phyloP scores from a whole-genome alignment of 208 protist genomes.

The Leishmania guyanensis region DNA sequence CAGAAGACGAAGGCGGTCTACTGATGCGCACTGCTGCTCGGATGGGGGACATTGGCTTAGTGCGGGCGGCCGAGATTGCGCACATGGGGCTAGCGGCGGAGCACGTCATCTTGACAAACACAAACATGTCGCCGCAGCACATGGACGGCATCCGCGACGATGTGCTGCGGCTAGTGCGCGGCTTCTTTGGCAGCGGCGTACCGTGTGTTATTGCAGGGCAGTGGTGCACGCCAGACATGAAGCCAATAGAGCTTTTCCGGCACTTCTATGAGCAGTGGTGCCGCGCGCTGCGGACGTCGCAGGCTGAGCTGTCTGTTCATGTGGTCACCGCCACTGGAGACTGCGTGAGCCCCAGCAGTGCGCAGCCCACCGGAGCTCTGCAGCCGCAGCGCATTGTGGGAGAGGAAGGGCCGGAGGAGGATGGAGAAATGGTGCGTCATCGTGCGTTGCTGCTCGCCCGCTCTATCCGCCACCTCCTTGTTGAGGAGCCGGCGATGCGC shows the following conservation, averaged over 20 bases:
- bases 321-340: neutral
- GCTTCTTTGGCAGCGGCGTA: slow-evolving; percentile 72
- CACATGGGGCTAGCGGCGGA: slow-evolving; percentile 87
- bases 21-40: slow-evolving; percentile 24
- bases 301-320: slow-evolving; percentile 6
- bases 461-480: slow-evolving; percentile 66
- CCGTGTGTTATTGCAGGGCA: slow-evolving; percentile 80
- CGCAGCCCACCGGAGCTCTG: neutral
- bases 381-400: neutral
- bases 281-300: slow-evolving; percentile 13
- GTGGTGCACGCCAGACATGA: slow-evolving; percentile 93
- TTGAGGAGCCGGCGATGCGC: slow-evolving; percentile 61
- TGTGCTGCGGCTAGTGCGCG: slow-evolving; percentile 65
- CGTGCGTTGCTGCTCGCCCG: slow-evolving; percentile 65
- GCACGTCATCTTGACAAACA: slow-evolving; percentile 79
- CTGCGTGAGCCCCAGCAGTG: slow-evolving; percentile 2
- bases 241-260: slow-evolving; percentile 70
- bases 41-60: slow-evolving; percentile 44
- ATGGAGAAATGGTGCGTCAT: slow-evolving; percentile 23
- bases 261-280: slow-evolving; percentile 74
- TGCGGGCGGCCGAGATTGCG: slow-evolving; percentile 68
- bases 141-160: slow-evolving; percentile 57
- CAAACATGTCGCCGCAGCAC: slow-evolving; percentile 64
- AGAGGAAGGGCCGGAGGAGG: slow-evolving; percentile 10
- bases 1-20: slow-evolving; percentile 32